Conservation (phyloP, 2,329 filamentous ascomycete genomes). For the Gnomoniopsis sp. region DNA sequence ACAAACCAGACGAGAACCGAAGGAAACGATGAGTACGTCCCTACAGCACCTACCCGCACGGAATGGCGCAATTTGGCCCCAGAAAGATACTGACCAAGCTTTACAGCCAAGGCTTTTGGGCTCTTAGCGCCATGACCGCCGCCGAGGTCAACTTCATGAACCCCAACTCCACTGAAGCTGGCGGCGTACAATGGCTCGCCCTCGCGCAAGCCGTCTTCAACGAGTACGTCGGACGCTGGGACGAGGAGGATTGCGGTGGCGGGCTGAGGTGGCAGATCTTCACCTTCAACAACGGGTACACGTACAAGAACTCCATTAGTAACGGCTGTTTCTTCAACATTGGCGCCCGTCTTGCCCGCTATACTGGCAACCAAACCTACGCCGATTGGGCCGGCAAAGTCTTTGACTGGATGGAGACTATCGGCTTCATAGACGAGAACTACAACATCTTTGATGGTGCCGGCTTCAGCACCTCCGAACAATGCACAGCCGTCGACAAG, state of each 20-base stretch:
- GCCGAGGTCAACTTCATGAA: conserved; percentile 63
- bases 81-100: no score
- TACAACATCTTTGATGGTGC: conserved; percentile 59
- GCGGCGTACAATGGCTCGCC: conserved; percentile 50
- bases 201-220: conserved; percentile 70
- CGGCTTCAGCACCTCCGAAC: conserved; percentile 45
- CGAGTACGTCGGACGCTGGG: conserved; percentile 50
- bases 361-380: conserved; percentile 64
- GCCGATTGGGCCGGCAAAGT: conserved; percentile 53
- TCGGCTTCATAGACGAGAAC: conserved; percentile 54
- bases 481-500: conserved; percentile 57
- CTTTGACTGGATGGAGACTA: conserved; percentile 54
- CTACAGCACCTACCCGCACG: no score
- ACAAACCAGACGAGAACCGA: conserved; percentile 47
- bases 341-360: conserved; percentile 63
- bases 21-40: conserved; percentile 70
- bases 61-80: no score
- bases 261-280: conserved; percentile 78
- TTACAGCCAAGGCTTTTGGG: conserved; percentile 71
- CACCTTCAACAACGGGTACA: conserved; percentile 68
- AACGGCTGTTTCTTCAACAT: conserved; percentile 60
- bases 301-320: conserved; percentile 66
- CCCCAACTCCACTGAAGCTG: conserved; percentile 43
- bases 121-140: conserved; percentile 63
- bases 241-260: conserved; percentile 64